Evolutionary conservation across 2,329 filamentous ascomycete genomes (phyloP), one percentile per base, ranked within the genome.

Genomic region (Lecanosticta acicola): DNA sequence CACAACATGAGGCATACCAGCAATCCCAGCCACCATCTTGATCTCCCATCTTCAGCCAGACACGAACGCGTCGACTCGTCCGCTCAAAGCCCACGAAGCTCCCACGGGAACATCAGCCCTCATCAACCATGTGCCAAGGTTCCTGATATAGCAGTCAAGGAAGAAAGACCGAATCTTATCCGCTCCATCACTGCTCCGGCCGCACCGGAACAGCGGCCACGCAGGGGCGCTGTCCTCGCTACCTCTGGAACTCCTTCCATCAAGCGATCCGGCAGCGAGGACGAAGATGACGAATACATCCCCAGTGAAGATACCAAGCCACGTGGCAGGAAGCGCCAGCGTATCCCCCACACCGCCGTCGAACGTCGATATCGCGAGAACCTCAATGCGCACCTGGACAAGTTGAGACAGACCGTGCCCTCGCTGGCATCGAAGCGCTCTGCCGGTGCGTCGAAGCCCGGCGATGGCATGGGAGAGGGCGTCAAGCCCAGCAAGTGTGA

Each of bases 281-380:
- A 61, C 14, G 59, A 59, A 44, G 60, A 62, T 35, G 60, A 62
- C 8, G 58, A 60, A 10, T 59, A 58, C 49, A 46, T 57, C 4
- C 56, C 58, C 16, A 45, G 32, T 19, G 51, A 47, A 20, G 52
- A 50, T 19, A 45, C 39, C 11, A 56, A 54, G 36, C 46, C 44
- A 13, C 55, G 62, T 37, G 59, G 57, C 49, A 46, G 61, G 20
- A 62, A 61, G 40, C 62, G 62, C 3, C 59, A 63, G 41, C 63
- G 63, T 39, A 64, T 66, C 37, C 63, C 63, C 4, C 64, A 67
- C 43, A 66, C 64, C 3, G 62, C 64, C 2, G 59, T 62, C 21
- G 63, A 66, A 47, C 57, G 63, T 24, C 57, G 64, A 36, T 67
- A 67, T 50, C 54, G 64, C 8, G 64, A 67, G 47, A 66, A 65